Conservation (phyloP, 805 yeast species). For the Candida ulmi region DNA sequence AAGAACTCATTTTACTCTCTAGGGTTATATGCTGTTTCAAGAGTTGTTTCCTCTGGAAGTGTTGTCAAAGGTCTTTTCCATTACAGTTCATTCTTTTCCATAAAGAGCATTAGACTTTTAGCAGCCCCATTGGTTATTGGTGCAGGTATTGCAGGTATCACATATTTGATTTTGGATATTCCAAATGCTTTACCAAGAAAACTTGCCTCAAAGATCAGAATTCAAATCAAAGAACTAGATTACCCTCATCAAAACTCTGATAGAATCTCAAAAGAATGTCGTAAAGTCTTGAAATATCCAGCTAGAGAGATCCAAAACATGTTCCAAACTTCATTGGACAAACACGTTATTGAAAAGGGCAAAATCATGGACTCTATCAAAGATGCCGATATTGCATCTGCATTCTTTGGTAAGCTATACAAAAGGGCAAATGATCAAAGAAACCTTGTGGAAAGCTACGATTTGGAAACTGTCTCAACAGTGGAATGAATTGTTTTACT, state of each 20-base stretch:
- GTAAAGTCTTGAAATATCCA: conserved; percentile 77
- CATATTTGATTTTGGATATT: conserved; percentile 69
- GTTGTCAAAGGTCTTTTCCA: conserved; percentile 29
- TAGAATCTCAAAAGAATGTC: conserved; percentile 75
- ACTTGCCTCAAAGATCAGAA: conserved; percentile 63
- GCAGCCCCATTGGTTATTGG: conserved; percentile 48
- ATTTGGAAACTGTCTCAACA: conserved; percentile 29
- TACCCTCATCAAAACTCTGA: conserved; percentile 75
- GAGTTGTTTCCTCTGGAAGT: conserved; percentile 31
- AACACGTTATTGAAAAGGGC: conserved; percentile 51
- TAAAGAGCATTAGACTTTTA: conserved; percentile 36
- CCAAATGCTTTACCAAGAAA: conserved; percentile 88
- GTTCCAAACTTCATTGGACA: conserved; percentile 62
- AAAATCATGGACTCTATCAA: conserved; percentile 45
- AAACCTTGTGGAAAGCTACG: conserved; percentile 34
- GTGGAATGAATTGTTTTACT: conserved; percentile 1
- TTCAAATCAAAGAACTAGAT: conserved; percentile 59
- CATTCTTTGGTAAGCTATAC: conserved; percentile 47
- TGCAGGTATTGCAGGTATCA: conserved; percentile 46
- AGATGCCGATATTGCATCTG: conserved; percentile 49
- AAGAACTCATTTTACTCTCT: conserved; percentile 25
- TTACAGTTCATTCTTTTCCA: conserved; percentile 32
- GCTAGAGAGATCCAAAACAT: conserved; percentile 72
- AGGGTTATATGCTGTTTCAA: conserved; percentile 24
- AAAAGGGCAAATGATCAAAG: conserved; percentile 40